phyloP scores from a whole-genome alignment of 2,329 filamentous ascomycete genomes.

The Tolypocladium ophioglossoides region DNA sequence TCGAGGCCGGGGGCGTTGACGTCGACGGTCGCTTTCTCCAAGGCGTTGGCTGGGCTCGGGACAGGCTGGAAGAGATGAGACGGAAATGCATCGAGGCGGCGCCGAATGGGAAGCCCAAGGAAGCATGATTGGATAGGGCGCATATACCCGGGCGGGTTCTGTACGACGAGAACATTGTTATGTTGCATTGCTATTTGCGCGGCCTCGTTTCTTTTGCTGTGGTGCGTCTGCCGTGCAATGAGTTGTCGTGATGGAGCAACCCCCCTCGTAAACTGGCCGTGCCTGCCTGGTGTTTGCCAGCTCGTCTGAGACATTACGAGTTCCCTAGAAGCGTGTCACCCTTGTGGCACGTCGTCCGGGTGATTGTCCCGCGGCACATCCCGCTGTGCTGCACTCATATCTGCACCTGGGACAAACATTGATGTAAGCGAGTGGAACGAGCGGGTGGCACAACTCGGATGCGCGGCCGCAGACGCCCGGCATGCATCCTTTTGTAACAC shows the following conservation, averaged over 20 bases:
- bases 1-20: slow-evolving; percentile 22
- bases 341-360: background rate
- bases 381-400: background rate
- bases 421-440: background rate
- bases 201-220: background rate
- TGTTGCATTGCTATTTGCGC: background rate
- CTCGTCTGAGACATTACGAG: background rate
- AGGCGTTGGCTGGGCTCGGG: slow-evolving; percentile 8
- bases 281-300: background rate
- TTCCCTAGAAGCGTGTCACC: background rate
- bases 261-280: background rate
- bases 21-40: slow-evolving; percentile 17
- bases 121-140: slow-evolving; percentile 10
- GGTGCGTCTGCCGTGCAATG: no score
- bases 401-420: background rate
- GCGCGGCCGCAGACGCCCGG: background rate
- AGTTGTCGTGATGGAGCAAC: background rate
- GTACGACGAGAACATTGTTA: background rate
- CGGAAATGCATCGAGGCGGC: background rate
- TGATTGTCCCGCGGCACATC: background rate
- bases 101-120: slow-evolving; percentile 9
- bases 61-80: slow-evolving; percentile 4
- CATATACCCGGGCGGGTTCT: slow-evolving; percentile 3
- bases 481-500: background rate
- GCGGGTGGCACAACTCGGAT: background rate